Percentiles rank a stretch among this genome's conserved stretches.
Evolutionary conservation across 2,329 filamentous ascomycete genomes (phyloP).

Genomic region (Penicillium brasilianum): DNA sequence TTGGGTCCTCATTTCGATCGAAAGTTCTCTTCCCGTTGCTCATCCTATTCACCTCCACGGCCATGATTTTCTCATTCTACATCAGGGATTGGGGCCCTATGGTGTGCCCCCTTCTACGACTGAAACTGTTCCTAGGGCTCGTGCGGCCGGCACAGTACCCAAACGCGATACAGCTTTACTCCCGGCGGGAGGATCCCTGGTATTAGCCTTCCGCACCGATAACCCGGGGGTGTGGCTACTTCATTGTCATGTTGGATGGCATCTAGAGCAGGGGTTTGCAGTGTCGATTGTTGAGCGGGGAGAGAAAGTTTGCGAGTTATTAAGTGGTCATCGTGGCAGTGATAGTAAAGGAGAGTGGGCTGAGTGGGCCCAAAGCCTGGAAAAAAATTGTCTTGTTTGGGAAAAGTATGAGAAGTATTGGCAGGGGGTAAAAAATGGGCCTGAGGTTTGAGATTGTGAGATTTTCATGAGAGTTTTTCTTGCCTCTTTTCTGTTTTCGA

Average conservation of each 20-base stretch:
- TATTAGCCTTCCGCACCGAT: conserved; percentile 16
- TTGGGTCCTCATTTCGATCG: conserved; percentile 14
- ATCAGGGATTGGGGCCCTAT: conserved; percentile 3
- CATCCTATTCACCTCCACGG: conserved; percentile 21
- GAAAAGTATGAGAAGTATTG: neutral
- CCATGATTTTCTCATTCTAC: conserved; percentile 14
- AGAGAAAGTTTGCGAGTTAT: neutral
- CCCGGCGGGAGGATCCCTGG: neutral
- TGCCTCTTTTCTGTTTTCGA: no score
- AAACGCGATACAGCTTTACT: conserved; percentile 18
- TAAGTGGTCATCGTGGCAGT: neutral
- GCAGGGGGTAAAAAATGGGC: conserved; percentile 4
- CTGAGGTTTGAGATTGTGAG: neutral
- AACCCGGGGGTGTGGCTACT: conserved; percentile 22
- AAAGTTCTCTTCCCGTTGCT: conserved; percentile 6
- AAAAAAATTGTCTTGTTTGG: conserved; percentile 4
- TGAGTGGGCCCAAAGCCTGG: neutral
- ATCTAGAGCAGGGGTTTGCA: conserved; percentile 17
- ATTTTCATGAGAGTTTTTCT: neutral
- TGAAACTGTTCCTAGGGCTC: neutral
- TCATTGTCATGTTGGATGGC: conserved; percentile 25
- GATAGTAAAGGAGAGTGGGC: neutral
- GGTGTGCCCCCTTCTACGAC: no score
- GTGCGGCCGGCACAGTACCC: neutral
- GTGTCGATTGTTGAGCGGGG: conserved; percentile 18